Base-by-base conservation (phyloP, 2,329 filamentous ascomycete genomes). In the Madurella mycetomatis region DNA sequence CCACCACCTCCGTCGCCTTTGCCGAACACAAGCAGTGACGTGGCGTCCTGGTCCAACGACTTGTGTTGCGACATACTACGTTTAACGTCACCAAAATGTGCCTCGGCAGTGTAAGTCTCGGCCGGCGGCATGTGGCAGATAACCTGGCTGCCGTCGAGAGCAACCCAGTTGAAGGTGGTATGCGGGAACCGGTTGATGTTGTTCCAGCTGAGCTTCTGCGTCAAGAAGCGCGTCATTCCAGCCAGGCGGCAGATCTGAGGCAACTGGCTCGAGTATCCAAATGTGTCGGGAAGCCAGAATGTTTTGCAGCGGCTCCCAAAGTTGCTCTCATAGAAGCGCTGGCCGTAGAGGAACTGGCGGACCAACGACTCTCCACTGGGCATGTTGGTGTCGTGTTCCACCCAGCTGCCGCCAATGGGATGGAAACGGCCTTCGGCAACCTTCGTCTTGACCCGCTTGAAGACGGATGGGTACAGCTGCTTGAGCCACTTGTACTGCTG, bases 151-250 rank as follows among this genome's bases (percentile, higher is more conserved):
- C 94, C 92, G 69, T 99, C 94, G 13, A 96, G 82, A 12, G 91
- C 84, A 32, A 99, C 92, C 94, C 94, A 99, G 72, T 96, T 96
- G 79, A 99, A 99, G 0, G 94, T 97, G 5, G 94, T 97, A 68
- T 97, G 94, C 0, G 94, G 94, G 74, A 97, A 99, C 67, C 88
- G 95, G 75, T 97, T 97, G 80, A 97, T 97, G 70, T 97, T 97
- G 76, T 97, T 97, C 94, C 94, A 99, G 76, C 92, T 97, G 56
- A 99, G 78, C 75, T 99, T 99, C 72, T 99, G 94, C 0, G 94
- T 99, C 66, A 99, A 87, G 77, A 99, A 99, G 34, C 92, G 84
- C 54, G 83, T 88, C 94, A 99, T 97, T 17, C 91, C 92, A n/a
- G 94, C 88, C 30, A 96, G 76, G 3, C 92, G 87, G 68, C 91